Conservation (phyloP, 2,329 filamentous ascomycete species). For the Exutisphaerella laricina region DNA sequence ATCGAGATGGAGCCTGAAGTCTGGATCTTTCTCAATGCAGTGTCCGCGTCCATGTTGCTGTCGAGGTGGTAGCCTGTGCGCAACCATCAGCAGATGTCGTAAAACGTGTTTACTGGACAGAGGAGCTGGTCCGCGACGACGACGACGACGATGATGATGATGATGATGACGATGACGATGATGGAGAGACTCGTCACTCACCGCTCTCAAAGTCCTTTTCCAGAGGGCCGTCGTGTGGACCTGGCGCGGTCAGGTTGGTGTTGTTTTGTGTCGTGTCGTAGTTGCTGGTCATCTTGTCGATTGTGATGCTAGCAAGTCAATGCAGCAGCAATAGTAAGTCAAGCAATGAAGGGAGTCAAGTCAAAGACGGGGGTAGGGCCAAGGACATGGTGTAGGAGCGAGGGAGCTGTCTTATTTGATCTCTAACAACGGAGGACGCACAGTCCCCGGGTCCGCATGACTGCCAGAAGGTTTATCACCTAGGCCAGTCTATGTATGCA, state of each 20-base stretch:
- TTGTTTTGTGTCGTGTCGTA: constrained; percentile 27
- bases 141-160: no score
- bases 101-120: no score
- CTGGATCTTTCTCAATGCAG: constrained; percentile 41
- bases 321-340: constrained; percentile 6
- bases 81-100: constrained; percentile 7
- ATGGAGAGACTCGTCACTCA: no score
- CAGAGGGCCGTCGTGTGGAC: constrained; percentile 25
- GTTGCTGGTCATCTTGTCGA: constrained; percentile 13
- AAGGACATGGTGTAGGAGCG: constrained; percentile 10
- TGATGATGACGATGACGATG: no score
- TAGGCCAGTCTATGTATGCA: constrained; percentile 11
- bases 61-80: constrained; percentile 32
- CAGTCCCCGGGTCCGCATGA: constrained; percentile 16
- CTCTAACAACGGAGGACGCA: no score
- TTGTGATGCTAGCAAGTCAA: constrained; percentile 5
- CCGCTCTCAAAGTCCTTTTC: constrained; percentile 44
- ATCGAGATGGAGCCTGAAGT: constrained; percentile 52
- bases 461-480: constrained; percentile 9
- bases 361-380: constrained; percentile 5
- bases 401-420: constrained; percentile 15
- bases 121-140: no score
- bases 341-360: constrained; percentile 3
- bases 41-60: constrained; percentile 31
- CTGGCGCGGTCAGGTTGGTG: constrained; percentile 23